Base-by-base conservation (phyloP, 2,329 filamentous ascomycete genomes). In the Purpureocillium lavendulum region DNA sequence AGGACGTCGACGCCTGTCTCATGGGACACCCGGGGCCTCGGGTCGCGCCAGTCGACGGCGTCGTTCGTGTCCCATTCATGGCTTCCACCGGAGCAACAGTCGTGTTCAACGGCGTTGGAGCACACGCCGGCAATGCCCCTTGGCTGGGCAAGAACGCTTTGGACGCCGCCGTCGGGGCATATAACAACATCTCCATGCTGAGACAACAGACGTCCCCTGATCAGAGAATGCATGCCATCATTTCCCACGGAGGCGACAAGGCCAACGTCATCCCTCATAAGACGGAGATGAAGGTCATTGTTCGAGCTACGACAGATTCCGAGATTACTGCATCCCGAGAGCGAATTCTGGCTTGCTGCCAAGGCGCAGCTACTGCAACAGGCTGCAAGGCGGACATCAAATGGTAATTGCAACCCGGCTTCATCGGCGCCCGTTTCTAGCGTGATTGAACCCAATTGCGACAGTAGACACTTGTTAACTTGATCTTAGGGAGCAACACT, bases 181-280 rank as follows among this genome's bases (percentile, higher is more conserved):
- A 65, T 40, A 60, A 47, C 36, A 56, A 49, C 14, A 51, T 66
- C 7, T 57, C 57, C 6, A 49, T 65, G 33, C 43, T 66, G 11
- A 51, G 62, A 3, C 62, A 66, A 45, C 62, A 65, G 39, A 60
- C 64, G 2, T 46, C 50, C 4, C 57, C 64, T 0, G 53, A 58
- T 7, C 59, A 66, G 37, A 46, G 61, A 3, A 49, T 67, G 8
- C 60, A 66, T 34, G 55, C 53, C 5, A 54, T 65, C 8, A 59
- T 67, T 33, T 51, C 54, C 30, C 53, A 55, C 4, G 64, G 57
- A n/a, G 60, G 60, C 16, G 56, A 49, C 1, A 54, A 54, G 5
- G 56, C 62, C 1, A 67, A 67, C 18, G 55, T 67, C 17, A 65
- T 68, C 15, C 57, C 53, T 9, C 57, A 61, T 14, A 60, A 61